Conservation (phyloP, 768 basidiomycete genomes). For the Rhodotorula babjevae region DNA sequence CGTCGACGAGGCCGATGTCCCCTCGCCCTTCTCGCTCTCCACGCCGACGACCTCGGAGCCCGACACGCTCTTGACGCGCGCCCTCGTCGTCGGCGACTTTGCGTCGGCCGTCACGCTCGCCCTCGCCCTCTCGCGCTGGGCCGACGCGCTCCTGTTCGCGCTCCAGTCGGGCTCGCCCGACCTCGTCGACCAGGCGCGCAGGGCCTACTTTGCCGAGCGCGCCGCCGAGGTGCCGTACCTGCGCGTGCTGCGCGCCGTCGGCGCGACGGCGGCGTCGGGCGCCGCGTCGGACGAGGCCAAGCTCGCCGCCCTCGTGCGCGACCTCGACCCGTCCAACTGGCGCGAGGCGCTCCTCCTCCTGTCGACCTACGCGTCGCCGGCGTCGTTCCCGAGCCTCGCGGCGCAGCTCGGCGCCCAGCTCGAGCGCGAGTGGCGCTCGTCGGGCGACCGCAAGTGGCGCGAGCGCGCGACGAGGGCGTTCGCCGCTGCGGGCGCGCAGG, state of each 20-base stretch:
- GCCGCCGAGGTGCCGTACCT: slow-evolving; percentile 72
- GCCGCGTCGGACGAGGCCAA: slow-evolving; percentile 54
- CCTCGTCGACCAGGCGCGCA: slow-evolving; percentile 78
- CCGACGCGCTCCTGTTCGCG: slow-evolving; percentile 90
- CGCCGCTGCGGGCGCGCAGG: slow-evolving; percentile 69
- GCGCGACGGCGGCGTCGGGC: slow-evolving; percentile 50
- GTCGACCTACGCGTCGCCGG: slow-evolving; percentile 82
- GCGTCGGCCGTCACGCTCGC: slow-evolving; percentile 66
- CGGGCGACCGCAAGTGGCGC: slow-evolving; percentile 54
- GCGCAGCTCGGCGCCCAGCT: slow-evolving; percentile 88
- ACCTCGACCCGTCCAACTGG: slow-evolving; percentile 98
- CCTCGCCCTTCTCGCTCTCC: not conserved
- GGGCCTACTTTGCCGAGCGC: slow-evolving; percentile 82
- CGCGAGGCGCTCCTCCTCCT: slow-evolving; percentile 92
- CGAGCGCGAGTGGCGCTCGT: slow-evolving; percentile 70
- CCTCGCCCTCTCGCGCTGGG: slow-evolving; percentile 79
- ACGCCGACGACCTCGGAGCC: not conserved
- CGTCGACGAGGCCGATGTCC: slow-evolving; percentile 42
- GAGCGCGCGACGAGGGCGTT: slow-evolving; percentile 90
- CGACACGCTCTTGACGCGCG: not conserved
- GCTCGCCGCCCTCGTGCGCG: slow-evolving; percentile 67
- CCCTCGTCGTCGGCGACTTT: not conserved
- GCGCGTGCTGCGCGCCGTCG: slow-evolving; percentile 88
- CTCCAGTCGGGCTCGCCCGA: slow-evolving; percentile 77
- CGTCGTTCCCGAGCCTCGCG: slow-evolving; percentile 75